Conservation (phyloP, 805 yeast species). For the Schwanniomyces sp. region DNA sequence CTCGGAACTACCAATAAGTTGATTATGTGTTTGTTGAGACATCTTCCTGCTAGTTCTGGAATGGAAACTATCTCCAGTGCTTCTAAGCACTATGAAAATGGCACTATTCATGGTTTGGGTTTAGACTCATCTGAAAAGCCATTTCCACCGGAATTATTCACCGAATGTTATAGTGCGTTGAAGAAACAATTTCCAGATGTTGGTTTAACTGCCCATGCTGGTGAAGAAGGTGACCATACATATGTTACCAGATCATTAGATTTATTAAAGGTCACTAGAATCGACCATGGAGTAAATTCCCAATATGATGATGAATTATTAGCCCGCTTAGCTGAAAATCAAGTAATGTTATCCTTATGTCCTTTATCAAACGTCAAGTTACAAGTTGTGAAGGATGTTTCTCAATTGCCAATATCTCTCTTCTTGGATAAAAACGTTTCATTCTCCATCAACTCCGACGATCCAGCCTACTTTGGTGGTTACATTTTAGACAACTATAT, state of each 20-base stretch:
- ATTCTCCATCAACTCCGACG: conserved; percentile 61
- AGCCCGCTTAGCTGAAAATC: conserved; percentile 52
- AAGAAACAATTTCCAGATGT: conserved; percentile 50
- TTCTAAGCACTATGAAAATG: conserved; percentile 49
- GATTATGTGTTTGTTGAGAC: conserved; percentile 82
- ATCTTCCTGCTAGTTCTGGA: conserved; percentile 62
- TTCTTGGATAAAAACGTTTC: conserved; percentile 65
- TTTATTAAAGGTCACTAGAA: conserved; percentile 59
- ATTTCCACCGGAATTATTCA: conserved; percentile 70
- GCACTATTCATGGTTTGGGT: conserved; percentile 74
- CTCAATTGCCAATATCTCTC: conserved; percentile 63
- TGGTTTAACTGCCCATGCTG: conserved; percentile 81
- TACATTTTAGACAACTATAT: conserved; percentile 75
- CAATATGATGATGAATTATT: conserved; percentile 54
- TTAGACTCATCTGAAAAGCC: conserved; percentile 78
- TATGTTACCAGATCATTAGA: conserved; percentile 61
- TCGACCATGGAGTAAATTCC: conserved; percentile 80
- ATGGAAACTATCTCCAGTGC: conserved; percentile 57
- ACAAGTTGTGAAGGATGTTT: conserved; percentile 67
- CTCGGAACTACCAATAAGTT: conserved; percentile 66
- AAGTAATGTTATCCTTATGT: conserved; percentile 68
- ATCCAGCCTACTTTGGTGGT: conserved; percentile 74
- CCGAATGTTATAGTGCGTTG: conserved; percentile 58
- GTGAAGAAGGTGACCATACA: conserved; percentile 84
- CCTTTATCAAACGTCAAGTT: conserved; percentile 77